These are phyloP conservation scores for Colletotrichum lini DNA, from an alignment of 2,329 filamentous ascomycete species.

Conservation along the genomic window DNA sequence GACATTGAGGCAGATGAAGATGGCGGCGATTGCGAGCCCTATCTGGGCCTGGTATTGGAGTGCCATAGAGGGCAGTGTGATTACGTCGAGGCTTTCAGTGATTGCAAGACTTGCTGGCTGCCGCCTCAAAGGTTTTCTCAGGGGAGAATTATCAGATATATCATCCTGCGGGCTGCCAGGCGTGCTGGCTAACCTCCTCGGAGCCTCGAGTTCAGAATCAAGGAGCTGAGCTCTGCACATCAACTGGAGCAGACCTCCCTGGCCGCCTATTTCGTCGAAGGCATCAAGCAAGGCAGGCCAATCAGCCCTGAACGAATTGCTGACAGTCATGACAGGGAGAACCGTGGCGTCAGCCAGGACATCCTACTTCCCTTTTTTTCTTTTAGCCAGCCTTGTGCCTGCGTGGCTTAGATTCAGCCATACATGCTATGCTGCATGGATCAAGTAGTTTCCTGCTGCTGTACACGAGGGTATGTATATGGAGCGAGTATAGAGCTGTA, in stretches of 20 bases:
- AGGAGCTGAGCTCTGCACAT: neutral
- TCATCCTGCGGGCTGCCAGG: too few species aligned
- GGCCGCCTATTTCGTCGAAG: neutral
- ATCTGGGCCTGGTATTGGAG: neutral
- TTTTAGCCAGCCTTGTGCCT: neutral
- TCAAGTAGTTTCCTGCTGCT: neutral
- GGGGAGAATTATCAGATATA: neutral
- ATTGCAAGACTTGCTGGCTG: too few species aligned
- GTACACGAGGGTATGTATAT: neutral
- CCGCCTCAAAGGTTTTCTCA: too few species aligned
- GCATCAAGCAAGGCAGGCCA: neutral
- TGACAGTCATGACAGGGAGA: neutral
- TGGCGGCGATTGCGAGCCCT: neutral
- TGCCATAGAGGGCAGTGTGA: neutral
- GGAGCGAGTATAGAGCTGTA: neutral
- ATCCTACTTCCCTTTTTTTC: too few species aligned
- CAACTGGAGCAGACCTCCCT: neutral
- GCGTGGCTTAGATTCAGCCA: too few species aligned
- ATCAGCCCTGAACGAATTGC: neutral
- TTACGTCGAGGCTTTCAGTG: too few species aligned
- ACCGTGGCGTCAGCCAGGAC: neutral
- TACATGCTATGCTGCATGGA: neutral
- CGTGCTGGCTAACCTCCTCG: neutral
- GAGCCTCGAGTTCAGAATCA: neutral
- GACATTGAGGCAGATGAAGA: neutral